These are phyloP conservation scores for Turnera subulata DNA, from an alignment of 345 rosid species.

Conservation along the genomic window DNA sequence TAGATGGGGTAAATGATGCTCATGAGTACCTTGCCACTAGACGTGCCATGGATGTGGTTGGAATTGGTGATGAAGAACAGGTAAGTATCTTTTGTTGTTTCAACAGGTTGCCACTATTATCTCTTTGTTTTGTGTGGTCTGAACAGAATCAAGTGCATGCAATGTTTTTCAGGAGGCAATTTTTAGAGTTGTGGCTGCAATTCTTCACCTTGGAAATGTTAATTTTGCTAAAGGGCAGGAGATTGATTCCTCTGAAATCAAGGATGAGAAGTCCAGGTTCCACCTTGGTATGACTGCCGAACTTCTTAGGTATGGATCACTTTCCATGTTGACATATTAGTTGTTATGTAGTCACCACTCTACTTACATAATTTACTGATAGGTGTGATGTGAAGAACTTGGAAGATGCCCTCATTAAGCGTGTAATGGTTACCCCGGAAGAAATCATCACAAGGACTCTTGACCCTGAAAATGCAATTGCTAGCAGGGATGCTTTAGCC, in stretches of 20 bases:
- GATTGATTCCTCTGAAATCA: conserved; percentile 80
- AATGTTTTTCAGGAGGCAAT: conserved; percentile 69
- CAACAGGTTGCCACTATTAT: conserved; percentile 1
- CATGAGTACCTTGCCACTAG: conserved; percentile 87
- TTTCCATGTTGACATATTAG: neutral
- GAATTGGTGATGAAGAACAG: conserved; percentile 93
- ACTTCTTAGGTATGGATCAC: conserved; percentile 56
- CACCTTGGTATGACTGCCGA: conserved; percentile 75
- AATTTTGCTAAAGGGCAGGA: conserved; percentile 87
- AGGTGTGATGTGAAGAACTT: conserved; percentile 80
- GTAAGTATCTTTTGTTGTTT: conserved; percentile 34
- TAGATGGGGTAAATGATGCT: conserved; percentile 81
- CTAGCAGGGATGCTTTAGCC: conserved; percentile 92
- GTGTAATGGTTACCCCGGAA: conserved; percentile 98
- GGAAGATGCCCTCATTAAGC: conserved; percentile 89
- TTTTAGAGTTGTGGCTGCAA: conserved; percentile 89
- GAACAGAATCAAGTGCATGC: conserved; percentile 14
- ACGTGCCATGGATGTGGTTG: conserved; percentile 93
- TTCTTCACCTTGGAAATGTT: conserved; percentile 86
- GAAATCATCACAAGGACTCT: conserved; percentile 94
- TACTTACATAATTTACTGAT: neutral
- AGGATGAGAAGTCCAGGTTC: conserved; percentile 80
- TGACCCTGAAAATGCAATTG: conserved; percentile 74
- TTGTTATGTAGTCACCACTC: neutral
- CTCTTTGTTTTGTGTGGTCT: conserved; percentile 1